Conservation (phyloP, 176 grass and related monocot species). For the Musa itinerans region DNA sequence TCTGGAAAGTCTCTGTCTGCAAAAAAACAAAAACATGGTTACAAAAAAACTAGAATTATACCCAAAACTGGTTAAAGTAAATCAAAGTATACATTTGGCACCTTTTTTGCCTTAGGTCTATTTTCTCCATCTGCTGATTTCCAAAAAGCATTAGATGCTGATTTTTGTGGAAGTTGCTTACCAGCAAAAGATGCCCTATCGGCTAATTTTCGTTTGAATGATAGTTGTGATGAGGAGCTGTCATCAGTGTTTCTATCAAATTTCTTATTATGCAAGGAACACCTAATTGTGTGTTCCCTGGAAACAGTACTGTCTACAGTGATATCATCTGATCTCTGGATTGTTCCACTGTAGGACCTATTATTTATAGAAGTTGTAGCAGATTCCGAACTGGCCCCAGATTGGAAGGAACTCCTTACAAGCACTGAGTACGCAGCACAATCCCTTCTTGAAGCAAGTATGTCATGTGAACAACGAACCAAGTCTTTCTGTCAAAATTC, state of each 20-base stretch:
- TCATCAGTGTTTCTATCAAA: slow-evolving; percentile 59
- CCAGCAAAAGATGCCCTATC: slow-evolving; percentile 65
- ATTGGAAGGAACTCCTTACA: slow-evolving; percentile 33
- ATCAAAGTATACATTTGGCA: slow-evolving; percentile 21
- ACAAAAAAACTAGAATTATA: slow-evolving; percentile 17
- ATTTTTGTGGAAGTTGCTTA: slow-evolving; percentile 61
- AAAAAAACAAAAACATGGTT: slow-evolving; percentile 22
- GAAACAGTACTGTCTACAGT: slow-evolving; percentile 90
- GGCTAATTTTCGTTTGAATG: slow-evolving; percentile 68
- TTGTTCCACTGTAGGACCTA: slow-evolving; percentile 68
- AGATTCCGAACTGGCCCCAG: slow-evolving; percentile 84
- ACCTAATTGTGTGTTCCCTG: slow-evolving; percentile 52
- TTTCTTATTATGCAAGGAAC: slow-evolving; percentile 58
- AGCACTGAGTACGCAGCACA: slow-evolving; percentile 49
- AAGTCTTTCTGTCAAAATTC: slow-evolving; percentile 60
- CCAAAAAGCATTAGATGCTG: slow-evolving; percentile 24
- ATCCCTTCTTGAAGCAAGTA: slow-evolving; percentile 78
- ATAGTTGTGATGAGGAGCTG: slow-evolving; percentile 59
- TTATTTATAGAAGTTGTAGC: slow-evolving; percentile 99
- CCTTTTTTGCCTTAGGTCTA: slow-evolving; percentile 59
- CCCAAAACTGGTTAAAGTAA: background rate
- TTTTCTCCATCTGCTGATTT: slow-evolving; percentile 57
- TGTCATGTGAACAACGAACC: slow-evolving; percentile 75
- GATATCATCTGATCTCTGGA: slow-evolving; percentile 90
- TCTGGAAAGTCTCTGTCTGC: slow-evolving; percentile 59